Evolutionary conservation across 768 basidiomycete genomes (phyloP).

Genomic region (Hygrocybe punicea): DNA sequence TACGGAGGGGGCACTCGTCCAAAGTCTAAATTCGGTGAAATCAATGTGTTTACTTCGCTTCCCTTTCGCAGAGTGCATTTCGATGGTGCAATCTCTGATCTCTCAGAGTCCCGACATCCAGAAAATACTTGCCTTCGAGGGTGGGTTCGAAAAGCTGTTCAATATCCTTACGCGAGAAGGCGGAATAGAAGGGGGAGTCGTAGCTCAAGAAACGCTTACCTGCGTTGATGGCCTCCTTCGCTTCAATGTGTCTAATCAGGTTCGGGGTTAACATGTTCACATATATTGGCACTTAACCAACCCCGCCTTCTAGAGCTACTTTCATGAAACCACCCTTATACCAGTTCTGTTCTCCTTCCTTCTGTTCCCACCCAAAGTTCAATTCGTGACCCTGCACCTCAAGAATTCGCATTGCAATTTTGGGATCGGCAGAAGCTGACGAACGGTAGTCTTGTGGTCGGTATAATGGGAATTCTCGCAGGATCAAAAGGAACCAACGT

Average conservation of each 20-base stretch:
- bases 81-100: constrained; percentile 76
- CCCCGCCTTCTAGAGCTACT: constrained; percentile 71
- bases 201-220: constrained; percentile 79
- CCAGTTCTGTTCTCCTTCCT: constrained; percentile 63
- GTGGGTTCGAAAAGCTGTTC: constrained; percentile 94
- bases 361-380: constrained; percentile 64
- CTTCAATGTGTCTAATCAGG: constrained; percentile 95
- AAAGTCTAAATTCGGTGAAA: too few relatives aligned
- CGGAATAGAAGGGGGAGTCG: constrained; percentile 86
- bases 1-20: too few relatives aligned
- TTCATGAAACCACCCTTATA: constrained; percentile 81
- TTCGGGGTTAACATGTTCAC: constrained; percentile 31
- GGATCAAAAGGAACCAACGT: constrained; percentile 66
- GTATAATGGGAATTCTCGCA: constrained; percentile 82
- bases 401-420: constrained; percentile 92
- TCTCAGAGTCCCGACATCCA: constrained; percentile 91
- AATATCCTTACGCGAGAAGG: constrained; percentile 83
- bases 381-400: constrained; percentile 60
- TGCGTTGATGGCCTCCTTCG: constrained; percentile 85
- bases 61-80: constrained; percentile 67
- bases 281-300: background rate
- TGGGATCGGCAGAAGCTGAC: constrained; percentile 91
- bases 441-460: constrained; percentile 76
- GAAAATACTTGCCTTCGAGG: constrained; percentile 94
- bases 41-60: background rate